These are phyloP conservation scores for Phytopythium oedochilum DNA, from an alignment of 352 stramenopile genomes.

Conservation along the genomic window DNA sequence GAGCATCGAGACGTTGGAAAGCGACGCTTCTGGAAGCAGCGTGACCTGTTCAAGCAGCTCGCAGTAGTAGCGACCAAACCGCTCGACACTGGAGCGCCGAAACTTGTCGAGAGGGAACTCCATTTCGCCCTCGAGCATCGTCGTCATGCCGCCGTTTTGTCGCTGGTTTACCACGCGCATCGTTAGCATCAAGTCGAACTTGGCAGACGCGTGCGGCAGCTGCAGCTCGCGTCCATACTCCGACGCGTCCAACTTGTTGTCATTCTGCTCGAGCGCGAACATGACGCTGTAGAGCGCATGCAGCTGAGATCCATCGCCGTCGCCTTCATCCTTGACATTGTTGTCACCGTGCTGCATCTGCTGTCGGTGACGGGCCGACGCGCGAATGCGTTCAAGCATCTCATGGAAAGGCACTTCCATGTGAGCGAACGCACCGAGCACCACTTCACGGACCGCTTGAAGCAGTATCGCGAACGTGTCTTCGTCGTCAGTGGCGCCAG, in stretches of 20 bases:
- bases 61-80: slow-evolving; percentile 37
- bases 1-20: slow-evolving; percentile 27
- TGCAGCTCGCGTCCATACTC: slow-evolving; percentile 14
- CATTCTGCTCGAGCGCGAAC: slow-evolving; percentile 41
- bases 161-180: slow-evolving; percentile 21
- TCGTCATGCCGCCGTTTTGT: neutral
- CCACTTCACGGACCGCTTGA: slow-evolving; percentile 26
- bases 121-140: slow-evolving; percentile 39
- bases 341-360: neutral
- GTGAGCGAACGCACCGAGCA: slow-evolving; percentile 38
- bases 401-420: slow-evolving; percentile 51
- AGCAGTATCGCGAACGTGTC: slow-evolving; percentile 28
- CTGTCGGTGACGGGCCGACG: slow-evolving; percentile 6
- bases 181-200: slow-evolving; percentile 66
- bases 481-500: neutral
- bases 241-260: neutral
- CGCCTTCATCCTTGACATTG: neutral
- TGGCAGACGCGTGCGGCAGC: slow-evolving; percentile 28
- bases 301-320: neutral
- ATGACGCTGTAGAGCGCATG: slow-evolving; percentile 39
- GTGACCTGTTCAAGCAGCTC: slow-evolving; percentile 29
- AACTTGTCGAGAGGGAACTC: slow-evolving; percentile 37
- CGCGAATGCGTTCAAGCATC: slow-evolving; percentile 36
- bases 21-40: slow-evolving; percentile 4
- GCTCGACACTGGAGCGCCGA: slow-evolving; percentile 22